These are phyloP conservation scores for Zea luxurians DNA, from an alignment of 176 grass and related monocot genomes.

Conservation along the genomic window DNA sequence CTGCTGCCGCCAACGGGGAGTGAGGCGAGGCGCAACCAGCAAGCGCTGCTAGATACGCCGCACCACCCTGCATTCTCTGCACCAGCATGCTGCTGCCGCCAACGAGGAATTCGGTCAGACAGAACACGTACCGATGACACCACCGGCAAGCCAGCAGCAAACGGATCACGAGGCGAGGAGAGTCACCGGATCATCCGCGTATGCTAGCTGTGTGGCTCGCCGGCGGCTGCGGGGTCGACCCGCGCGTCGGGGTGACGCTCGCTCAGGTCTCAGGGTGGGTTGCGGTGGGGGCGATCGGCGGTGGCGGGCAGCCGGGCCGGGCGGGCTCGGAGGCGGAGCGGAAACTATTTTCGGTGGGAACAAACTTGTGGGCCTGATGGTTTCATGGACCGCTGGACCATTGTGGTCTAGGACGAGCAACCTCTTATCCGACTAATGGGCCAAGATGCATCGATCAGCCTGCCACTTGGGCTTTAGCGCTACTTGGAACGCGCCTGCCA, in stretches of 20 bases:
- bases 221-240: background rate
- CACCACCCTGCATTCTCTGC: background rate
- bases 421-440: background rate
- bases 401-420: background rate
- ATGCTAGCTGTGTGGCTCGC: background rate
- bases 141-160: background rate
- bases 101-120: too few species aligned
- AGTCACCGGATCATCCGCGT: background rate
- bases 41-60: background rate
- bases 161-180: background rate
- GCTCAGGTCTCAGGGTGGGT: background rate
- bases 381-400: background rate
- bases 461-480: background rate
- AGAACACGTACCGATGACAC: too few species aligned
- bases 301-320: background rate
- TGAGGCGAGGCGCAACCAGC: background rate
- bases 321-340: background rate
- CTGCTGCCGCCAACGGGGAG: background rate
- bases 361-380: background rate
- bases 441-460: background rate
- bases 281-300: background rate
- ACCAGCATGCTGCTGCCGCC: background rate
- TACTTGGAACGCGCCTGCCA: background rate
- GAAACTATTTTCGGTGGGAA: background rate
- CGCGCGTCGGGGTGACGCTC: too few species aligned